Evolutionary conservation across 306 rosid species (phyloP), one percentile per base, ranked within the genome.

Genomic region (Cyclanthera cordifolia): DNA sequence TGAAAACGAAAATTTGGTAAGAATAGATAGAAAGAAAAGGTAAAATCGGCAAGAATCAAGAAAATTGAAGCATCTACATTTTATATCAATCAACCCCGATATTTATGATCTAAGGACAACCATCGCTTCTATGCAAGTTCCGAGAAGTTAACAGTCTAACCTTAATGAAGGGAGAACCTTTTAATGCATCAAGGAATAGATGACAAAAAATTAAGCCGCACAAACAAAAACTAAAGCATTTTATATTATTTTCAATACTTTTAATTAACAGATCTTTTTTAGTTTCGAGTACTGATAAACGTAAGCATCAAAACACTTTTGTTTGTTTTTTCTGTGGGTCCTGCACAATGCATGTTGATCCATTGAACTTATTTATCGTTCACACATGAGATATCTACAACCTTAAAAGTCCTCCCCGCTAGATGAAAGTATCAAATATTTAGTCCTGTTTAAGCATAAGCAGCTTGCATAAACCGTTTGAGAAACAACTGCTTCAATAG

Each of bases 401-500:
- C 4, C 1, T 14, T 14, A 23, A 59, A 58, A 34, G 67, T 23
- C 37, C 19, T 32, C 24, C 53, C 39, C 39, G 23, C 69, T 37
- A n/a, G 20, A 63, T 43, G 43, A 65, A 65, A 6, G 21, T 3
- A 45, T 21, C 37, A 63, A 66, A 37, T 37, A 37, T 7, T 37
- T 7, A 66, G 43, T 37, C 43, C 7, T 65, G 53, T 23, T 21
- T 41, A 39, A 37, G 69, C 50, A 63, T 12, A 63, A 39, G 32
- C 51, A 37, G 34, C 28, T 16, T 37, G 17, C 48, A 60, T 17
- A 37, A 37, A 60, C 68, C 5, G n/a, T 24, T 45, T 14, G 32
- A 46, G 34, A 14, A 45, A 46, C 24, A 66, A 46, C 70, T 24
- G 54, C 66, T 28, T 2, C n/a, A 43, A 28, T 25, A 74, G 81